Evolutionary conservation across 2,329 filamentous ascomycete species (phyloP).

Genomic region (Phyllosticta citriasiana): DNA sequence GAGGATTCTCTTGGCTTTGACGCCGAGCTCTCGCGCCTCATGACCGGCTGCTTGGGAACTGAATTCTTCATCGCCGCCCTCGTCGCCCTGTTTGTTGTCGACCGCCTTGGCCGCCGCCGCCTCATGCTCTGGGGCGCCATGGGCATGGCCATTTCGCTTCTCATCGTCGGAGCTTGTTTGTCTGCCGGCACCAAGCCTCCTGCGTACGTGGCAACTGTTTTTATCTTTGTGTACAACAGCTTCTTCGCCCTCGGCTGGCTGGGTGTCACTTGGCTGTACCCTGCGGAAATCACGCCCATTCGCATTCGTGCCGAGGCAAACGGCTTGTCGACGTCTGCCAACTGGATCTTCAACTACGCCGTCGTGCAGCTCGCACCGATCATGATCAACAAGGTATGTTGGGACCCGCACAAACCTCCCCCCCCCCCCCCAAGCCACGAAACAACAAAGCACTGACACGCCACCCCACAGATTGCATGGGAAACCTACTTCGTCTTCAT

Average conservation of each 20-base stretch:
- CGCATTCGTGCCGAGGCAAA: slow-evolving; percentile 28
- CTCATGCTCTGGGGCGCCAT: slow-evolving; percentile 25
- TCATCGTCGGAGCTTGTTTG: slow-evolving; percentile 16
- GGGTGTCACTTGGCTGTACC: slow-evolving; percentile 41
- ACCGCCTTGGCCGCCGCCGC: slow-evolving; percentile 21
- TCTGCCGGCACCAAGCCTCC: slow-evolving; percentile 3
- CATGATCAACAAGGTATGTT: slow-evolving; percentile 8
- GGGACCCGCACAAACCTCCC: too few species aligned
- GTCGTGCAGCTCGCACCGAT: slow-evolving; percentile 36
- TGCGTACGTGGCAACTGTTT: slow-evolving; percentile 35
- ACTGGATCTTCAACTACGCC: slow-evolving; percentile 29
- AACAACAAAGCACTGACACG: too few species aligned
- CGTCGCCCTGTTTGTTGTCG: slow-evolving; percentile 20
- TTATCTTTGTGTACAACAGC: slow-evolving; percentile 46
- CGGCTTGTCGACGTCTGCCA: slow-evolving; percentile 26
- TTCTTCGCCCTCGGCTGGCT: slow-evolving; percentile 44
- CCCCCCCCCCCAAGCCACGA: background rate
- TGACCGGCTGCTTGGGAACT: slow-evolving; percentile 16
- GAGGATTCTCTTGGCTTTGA: slow-evolving; percentile 6
- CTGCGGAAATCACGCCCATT: slow-evolving; percentile 36
- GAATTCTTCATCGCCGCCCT: slow-evolving; percentile 22
- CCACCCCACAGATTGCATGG: background rate
- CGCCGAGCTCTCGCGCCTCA: slow-evolving; percentile 22
- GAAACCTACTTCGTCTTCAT: slow-evolving; percentile 11
- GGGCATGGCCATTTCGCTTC: slow-evolving; percentile 22